Base-by-base conservation (phyloP, 148 eudicot genomes). In the Persicaria tinctoria region DNA sequence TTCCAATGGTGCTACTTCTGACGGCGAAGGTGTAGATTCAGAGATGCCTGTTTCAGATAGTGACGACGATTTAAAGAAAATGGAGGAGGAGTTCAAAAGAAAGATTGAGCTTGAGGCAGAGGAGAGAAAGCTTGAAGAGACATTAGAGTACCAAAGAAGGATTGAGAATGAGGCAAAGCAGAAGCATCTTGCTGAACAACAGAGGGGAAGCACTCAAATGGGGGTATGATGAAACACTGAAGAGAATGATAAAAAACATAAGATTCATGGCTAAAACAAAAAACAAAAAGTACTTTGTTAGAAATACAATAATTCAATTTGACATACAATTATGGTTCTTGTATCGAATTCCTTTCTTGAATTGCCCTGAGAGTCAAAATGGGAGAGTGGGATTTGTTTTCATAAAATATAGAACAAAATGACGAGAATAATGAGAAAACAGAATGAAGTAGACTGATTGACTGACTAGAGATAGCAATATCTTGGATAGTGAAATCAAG, bases 91-190 rank as follows among this genome's bases (percentile, higher is more conserved):
- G 68, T 68, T 73, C 72, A 90, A 75, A 45, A 86, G 82, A 78
- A 83, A 79, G 74, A 80, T 83, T 77, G 97, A 92, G 80, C 97
- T 92, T 73, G 99, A 96, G 88, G 97, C 85, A 60, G 97, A 96
- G 69, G 99, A 89, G 79, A 87, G 90, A 78, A 90, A 90, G 88
- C 99, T 96, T 86, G 97, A 89, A 86, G 97, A 96, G 83, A 92
- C 97, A 71, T 82, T 96, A 76, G 97, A 96, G 75, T 90, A 88
- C 79, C 93, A 90, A 82, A 86, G 95, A 79, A 85, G 84, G 53
- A 80, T 92, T 49, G 97, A 96, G 76, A 86, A 89, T 74, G 97
- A 92, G 82, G 99, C 99, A 54, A 96, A 96, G 77, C 97, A 85
- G 87, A 96, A 86, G 77, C 93, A 90, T 77, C 91, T 92, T 47